Evolutionary conservation across 345 rosid species (phyloP).

Genomic region (Salix exigua): DNA sequence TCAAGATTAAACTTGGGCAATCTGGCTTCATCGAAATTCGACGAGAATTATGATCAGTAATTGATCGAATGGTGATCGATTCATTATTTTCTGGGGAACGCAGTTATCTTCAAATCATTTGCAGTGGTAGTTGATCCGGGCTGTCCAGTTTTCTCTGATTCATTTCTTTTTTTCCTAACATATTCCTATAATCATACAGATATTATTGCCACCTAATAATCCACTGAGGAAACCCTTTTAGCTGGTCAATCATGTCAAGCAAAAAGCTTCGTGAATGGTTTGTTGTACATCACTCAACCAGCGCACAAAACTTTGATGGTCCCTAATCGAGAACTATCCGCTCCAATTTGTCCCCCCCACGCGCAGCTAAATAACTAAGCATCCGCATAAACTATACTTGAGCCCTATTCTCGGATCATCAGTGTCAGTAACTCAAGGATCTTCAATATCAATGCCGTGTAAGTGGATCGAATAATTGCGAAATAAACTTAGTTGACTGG

Average conservation of each 20-base stretch:
- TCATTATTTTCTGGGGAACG: slow-evolving; percentile 28
- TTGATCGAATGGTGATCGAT: slow-evolving; percentile 26
- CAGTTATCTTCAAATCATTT: slow-evolving; percentile 38
- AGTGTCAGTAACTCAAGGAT: too few relatives aligned
- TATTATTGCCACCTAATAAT: slow-evolving; percentile 67
- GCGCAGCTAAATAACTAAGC: not conserved
- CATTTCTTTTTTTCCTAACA: not conserved
- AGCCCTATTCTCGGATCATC: not conserved
- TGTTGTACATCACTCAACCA: slow-evolving; percentile 35
- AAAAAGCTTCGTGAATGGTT: slow-evolving; percentile 40
- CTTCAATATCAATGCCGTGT: too few relatives aligned
- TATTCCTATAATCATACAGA: slow-evolving; percentile 38
- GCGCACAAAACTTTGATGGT: slow-evolving; percentile 28
- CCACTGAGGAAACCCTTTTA: slow-evolving; percentile 49
- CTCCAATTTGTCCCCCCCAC: not conserved
- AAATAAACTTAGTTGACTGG: too few relatives aligned
- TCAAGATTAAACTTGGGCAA: not conserved
- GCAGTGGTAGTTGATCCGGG: slow-evolving; percentile 43
- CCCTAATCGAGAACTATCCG: slow-evolving; percentile 7
- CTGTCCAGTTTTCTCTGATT: slow-evolving; percentile 17
- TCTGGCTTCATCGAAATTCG: slow-evolving; percentile 3
- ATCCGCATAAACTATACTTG: not conserved
- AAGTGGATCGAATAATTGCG: too few relatives aligned
- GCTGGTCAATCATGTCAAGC: slow-evolving; percentile 53
- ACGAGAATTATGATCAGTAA: slow-evolving; percentile 5